Conservation (phyloP, 352 stramenopile species). For the Phytophthora uliginosa region DNA sequence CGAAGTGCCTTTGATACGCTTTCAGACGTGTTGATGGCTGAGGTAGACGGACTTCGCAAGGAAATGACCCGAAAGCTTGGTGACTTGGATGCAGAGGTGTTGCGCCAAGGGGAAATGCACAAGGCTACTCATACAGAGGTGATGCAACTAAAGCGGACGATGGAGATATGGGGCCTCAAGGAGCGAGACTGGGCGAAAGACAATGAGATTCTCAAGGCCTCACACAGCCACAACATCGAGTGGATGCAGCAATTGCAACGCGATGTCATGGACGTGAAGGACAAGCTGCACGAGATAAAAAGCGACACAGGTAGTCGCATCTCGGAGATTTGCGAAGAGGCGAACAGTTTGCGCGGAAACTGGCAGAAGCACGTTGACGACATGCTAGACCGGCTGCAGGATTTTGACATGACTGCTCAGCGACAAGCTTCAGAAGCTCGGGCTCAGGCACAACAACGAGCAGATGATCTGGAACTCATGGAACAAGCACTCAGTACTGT, state of each 20-base stretch:
- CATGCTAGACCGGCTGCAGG: slow-evolving; percentile 65
- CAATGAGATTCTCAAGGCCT: slow-evolving; percentile 87
- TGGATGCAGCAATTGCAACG: slow-evolving; percentile 91
- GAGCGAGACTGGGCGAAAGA: slow-evolving; percentile 90
- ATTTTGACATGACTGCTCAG: slow-evolving; percentile 57
- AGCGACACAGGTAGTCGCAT: slow-evolving; percentile 63
- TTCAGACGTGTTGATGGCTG: slow-evolving; percentile 81
- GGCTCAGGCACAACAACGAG: slow-evolving; percentile 59
- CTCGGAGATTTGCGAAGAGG: slow-evolving; percentile 70
- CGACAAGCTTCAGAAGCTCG: slow-evolving; percentile 54
- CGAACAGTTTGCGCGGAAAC: slow-evolving; percentile 69
- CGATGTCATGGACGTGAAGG: slow-evolving; percentile 84
- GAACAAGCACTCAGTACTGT: slow-evolving; percentile 75
- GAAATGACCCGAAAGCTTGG: slow-evolving; percentile 70
- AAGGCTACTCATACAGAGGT: slow-evolving; percentile 74
- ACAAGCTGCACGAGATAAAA: slow-evolving; percentile 76
- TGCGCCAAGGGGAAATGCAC: slow-evolving; percentile 65
- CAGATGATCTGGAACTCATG: slow-evolving; percentile 81
- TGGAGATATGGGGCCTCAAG: slow-evolving; percentile 85
- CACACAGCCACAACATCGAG: slow-evolving; percentile 85
- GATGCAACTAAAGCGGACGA: slow-evolving; percentile 78
- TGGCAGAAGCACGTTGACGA: slow-evolving; percentile 83
- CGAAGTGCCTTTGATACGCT: slow-evolving; percentile 84
- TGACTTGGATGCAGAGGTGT: slow-evolving; percentile 70
- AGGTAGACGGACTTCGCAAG: slow-evolving; percentile 76